Base-by-base conservation (phyloP, 2,329 filamentous ascomycete species). In the Nemania sp. region DNA sequence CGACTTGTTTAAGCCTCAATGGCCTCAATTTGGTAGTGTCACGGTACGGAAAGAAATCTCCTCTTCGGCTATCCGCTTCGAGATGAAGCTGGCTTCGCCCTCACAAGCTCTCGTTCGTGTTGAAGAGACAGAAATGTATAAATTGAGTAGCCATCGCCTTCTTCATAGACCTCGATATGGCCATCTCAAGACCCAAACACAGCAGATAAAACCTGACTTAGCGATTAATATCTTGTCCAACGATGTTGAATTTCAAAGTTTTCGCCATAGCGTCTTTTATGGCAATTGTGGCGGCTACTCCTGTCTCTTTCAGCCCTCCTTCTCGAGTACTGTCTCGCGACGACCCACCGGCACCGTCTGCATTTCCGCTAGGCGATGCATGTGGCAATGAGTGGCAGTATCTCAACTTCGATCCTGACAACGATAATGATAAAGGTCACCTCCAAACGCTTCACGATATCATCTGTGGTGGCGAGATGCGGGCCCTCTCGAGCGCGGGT, bases 381-480 rank as follows among this genome's bases (percentile, higher is more conserved):
- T 48, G 33, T 19, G 44, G 44, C 7, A 37, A 48, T 11, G 44
- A 48, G 15, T 48, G 44, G 44, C 20, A 39, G 33, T 48, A 48
- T 30, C 20, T 48, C 31, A 28, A 22, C 14, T 48, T 48, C 9
- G 12, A 39, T 20, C 7, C 33, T 30, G 12, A 26, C 2, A 36
- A 48, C 22, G 22, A 30, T n/a, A 48, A 19, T 3, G 45, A 48
- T 17, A 30, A 28, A 9, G 33, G 12, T 9, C 45, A 39, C 24
- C 33, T 48, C 17, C 34, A 48, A 7, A 48, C 20, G 14, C 45
- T 39, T 15, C 24, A 48, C 33, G 34, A 48, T 17, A 48, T 39
- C 45, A 48, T 39, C 33, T 48, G 45, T 22, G 30, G 34, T 24
- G 22, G 34, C 28, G 45, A 40, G 12, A 1, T 48, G 8, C 30